These are phyloP conservation scores for Talaromyces trachyspermus DNA, from an alignment of 495 filamentous ascomycete species.

Conservation along the genomic window DNA sequence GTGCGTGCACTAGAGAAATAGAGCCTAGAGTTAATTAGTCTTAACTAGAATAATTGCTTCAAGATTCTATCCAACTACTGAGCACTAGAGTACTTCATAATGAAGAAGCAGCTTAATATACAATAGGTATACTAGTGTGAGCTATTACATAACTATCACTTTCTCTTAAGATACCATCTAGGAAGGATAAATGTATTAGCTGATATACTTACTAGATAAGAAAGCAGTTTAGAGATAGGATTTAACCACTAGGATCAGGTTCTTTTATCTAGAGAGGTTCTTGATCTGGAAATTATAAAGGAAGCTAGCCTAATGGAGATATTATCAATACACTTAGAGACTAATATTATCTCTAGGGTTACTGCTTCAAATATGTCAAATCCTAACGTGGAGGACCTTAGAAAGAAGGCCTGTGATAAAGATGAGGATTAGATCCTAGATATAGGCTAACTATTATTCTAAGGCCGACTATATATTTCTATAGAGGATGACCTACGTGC, in stretches of 20 bases:
- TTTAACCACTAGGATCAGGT: background rate
- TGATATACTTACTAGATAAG: conserved; percentile 13
- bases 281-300: no score
- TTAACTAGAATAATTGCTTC: conserved; percentile 8
- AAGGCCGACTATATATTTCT: background rate
- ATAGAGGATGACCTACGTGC: background rate
- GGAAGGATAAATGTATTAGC: conserved; percentile 11
- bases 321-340: no score
- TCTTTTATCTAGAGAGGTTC: no score
- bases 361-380: no score
- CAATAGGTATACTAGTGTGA: conserved; percentile 15
- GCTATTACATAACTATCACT: conserved; percentile 13
- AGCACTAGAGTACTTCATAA: conserved; percentile 21
- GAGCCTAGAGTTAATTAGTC: conserved; percentile 14
- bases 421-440: background rate
- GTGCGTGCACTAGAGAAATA: conserved; percentile 20
- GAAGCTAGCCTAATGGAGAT: no score
- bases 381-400: no score
- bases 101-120: conserved; percentile 13
- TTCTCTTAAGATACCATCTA: conserved; percentile 6
- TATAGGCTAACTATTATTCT: background rate
- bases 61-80: conserved; percentile 13
- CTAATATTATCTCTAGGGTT: no score
- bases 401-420: background rate
- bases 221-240: background rate